Percentiles rank a stretch among this genome's conserved stretches.
phyloP scores from a whole-genome alignment of 768 basidiomycete genomes.

The Chalciporus chontae region DNA sequence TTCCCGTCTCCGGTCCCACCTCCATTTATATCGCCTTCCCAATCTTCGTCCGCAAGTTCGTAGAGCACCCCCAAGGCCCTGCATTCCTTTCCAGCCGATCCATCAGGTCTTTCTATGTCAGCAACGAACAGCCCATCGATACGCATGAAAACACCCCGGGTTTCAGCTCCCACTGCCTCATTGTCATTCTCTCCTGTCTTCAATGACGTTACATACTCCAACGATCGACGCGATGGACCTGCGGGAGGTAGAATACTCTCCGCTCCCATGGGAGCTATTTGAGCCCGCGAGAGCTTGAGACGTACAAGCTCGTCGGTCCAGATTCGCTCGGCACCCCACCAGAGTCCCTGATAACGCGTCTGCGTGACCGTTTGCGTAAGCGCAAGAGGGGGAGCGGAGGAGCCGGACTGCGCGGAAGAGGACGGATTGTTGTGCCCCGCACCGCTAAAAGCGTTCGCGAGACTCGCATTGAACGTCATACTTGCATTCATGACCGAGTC shows the following conservation, averaged over 20 bases:
- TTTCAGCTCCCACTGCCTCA: conserved; percentile 25
- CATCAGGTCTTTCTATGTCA: conserved; percentile 44
- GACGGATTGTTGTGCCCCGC: conserved; percentile 8
- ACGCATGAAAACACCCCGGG: conserved; percentile 68
- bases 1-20: conserved; percentile 2
- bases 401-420: neutral
- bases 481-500: conserved; percentile 46
- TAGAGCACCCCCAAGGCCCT: conserved; percentile 72
- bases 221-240: conserved; percentile 41
- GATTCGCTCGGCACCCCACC: conserved; percentile 88
- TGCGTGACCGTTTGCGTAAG: conserved; percentile 40
- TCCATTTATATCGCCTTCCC: conserved; percentile 37
- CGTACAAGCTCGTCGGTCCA: conserved; percentile 86
- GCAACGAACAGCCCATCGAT: conserved; percentile 63
- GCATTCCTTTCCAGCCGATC: conserved; percentile 49
- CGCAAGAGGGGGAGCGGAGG: conserved; percentile 19
- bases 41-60: conserved; percentile 75
- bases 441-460: conserved; percentile 7
- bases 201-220: conserved; percentile 27
- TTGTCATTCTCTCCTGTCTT: neutral
- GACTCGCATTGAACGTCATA: conserved; percentile 39
- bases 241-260: conserved; percentile 59
- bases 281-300: conserved; percentile 63
- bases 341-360: conserved; percentile 71
- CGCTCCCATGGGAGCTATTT: conserved; percentile 64